Percentiles rank a stretch among this genome's conserved stretches.
Evolutionary conservation across 2,329 filamentous ascomycete genomes (phyloP).

Genomic region (Xylariales sp.): DNA sequence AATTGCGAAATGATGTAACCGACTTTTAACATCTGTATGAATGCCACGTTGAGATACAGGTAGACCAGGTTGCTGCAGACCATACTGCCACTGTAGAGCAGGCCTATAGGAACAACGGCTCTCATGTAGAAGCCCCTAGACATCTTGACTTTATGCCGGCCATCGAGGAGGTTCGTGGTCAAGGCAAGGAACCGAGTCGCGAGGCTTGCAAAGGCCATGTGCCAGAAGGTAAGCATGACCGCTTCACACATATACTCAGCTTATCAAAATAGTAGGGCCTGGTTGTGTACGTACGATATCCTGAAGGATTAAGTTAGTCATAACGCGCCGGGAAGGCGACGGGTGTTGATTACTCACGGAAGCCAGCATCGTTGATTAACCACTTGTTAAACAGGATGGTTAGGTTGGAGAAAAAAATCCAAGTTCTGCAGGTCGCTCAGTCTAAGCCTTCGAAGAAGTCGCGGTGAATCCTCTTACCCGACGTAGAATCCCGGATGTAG

Average conservation of each 20-base stretch:
- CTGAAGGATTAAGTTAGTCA: background rate
- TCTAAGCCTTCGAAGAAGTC: slow-evolving; percentile 1
- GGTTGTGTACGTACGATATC: slow-evolving; percentile 3
- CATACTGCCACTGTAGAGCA: slow-evolving; percentile 62
- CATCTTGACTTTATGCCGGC: slow-evolving; percentile 57
- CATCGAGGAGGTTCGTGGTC: slow-evolving; percentile 59
- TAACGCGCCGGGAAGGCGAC: background rate
- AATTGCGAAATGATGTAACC: too few relatives aligned
- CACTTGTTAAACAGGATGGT: slow-evolving; percentile 94
- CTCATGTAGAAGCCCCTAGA: slow-evolving; percentile 55
- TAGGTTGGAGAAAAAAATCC: slow-evolving; percentile 80
- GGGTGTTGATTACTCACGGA: slow-evolving; percentile 53
- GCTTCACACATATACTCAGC: slow-evolving; percentile 29
- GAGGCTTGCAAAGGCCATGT: slow-evolving; percentile 60
- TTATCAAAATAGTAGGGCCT: background rate
- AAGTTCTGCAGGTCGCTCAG: slow-evolving; percentile 44
- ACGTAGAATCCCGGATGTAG: slow-evolving; percentile 5
- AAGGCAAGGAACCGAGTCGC: slow-evolving; percentile 63
- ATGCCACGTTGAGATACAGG: slow-evolving; percentile 62
- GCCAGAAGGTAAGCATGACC: slow-evolving; percentile 63
- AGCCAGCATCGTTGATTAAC: slow-evolving; percentile 70
- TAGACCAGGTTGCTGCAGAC: slow-evolving; percentile 65
- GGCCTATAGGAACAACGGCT: slow-evolving; percentile 61
- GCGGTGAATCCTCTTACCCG: slow-evolving; percentile 1
- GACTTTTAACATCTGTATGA: slow-evolving; percentile 66